Conservation (phyloP, 257 asterid species). For the Solanum sparsipilum region DNA sequence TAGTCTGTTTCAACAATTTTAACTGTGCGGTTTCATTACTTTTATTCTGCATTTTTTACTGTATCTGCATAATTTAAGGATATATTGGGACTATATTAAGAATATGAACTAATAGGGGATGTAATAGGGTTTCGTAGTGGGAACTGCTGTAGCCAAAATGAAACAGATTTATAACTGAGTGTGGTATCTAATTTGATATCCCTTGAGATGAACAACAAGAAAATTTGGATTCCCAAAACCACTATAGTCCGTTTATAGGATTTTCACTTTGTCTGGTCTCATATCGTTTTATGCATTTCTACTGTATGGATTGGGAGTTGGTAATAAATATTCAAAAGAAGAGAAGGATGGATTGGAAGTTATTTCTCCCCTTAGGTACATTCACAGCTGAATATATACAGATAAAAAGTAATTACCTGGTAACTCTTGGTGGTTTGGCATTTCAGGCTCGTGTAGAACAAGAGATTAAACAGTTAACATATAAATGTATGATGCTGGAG, state of each 20-base stretch:
- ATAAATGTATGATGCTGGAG: slow-evolving; percentile 33
- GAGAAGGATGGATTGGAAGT: not conserved
- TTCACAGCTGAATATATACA: not conserved
- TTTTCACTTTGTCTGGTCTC: not conserved
- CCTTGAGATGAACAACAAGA: not conserved
- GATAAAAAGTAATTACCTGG: not conserved
- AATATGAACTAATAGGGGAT: not conserved
- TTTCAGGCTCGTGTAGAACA: slow-evolving; percentile 53
- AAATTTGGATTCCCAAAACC: not conserved
- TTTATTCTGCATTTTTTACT: not conserved
- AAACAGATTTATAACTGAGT: not conserved
- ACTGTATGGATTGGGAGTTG: not conserved
- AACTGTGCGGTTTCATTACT: not conserved
- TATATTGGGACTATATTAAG: not conserved
- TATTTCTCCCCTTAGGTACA: not conserved
- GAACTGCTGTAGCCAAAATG: not conserved
- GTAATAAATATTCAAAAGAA: not conserved
- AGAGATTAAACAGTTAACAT: slow-evolving; percentile 42
- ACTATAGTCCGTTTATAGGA: not conserved
- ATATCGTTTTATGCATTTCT: not conserved
- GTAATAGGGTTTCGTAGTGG: not conserved
- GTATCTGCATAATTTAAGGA: not conserved
- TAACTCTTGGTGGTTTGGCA: not conserved
- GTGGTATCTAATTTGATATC: not conserved
- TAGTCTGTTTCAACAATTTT: not conserved